Evolutionary conservation across 345 rosid genomes (phyloP), one percentile per base, ranked within the genome.

Genomic region (Arabidopsis arenosa): DNA sequence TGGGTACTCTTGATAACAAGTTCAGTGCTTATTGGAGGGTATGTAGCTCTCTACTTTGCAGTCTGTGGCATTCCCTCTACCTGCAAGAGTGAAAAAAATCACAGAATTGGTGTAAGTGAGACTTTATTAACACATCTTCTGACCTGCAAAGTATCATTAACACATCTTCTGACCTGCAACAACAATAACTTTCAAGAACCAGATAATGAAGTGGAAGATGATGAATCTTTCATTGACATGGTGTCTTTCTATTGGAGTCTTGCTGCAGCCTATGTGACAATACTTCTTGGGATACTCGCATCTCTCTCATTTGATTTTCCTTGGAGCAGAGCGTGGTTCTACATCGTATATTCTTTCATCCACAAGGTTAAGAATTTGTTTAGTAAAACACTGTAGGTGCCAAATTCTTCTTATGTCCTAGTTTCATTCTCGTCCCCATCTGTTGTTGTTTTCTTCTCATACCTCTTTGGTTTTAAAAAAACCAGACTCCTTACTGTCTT

Each of bases 1-100:
- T 90, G 77, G 78, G 96, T 83, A 12, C 58, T 32, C 9, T 60
- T 59, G 45, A 12, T 48, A 43, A 40, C 0, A 10, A 3, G 44
- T 45, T 45, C 51, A 51, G 32, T 68, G 55, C 37, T 57, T 63
- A 21, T 21, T 21, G 23, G 23, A 21, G 1, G 23, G 1, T 1
- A 1, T 21, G 23, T 21, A 21, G 23, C n/a, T 1, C 1, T 21
- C 23, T 21, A 1, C 1, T 21, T 21, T 21, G n/a, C n/a, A n/a
- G n/a, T n/a, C n/a, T n/a, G n/a, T n/a, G n/a, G n/a, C n/a, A n/a
- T n/a, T n/a, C n/a, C n/a, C n/a, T n/a, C n/a, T n/a, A n/a, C n/a
- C n/a, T n/a, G n/a, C n/a, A n/a, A n/a, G n/a, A n/a, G n/a, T n/a
- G n/a, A n/a, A n/a, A n/a, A n/a, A 1, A 21, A 1, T 21, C 23